These are phyloP conservation scores for Termitomyces sp. DNA, from an alignment of 768 basidiomycete species.

Conservation along the genomic window DNA sequence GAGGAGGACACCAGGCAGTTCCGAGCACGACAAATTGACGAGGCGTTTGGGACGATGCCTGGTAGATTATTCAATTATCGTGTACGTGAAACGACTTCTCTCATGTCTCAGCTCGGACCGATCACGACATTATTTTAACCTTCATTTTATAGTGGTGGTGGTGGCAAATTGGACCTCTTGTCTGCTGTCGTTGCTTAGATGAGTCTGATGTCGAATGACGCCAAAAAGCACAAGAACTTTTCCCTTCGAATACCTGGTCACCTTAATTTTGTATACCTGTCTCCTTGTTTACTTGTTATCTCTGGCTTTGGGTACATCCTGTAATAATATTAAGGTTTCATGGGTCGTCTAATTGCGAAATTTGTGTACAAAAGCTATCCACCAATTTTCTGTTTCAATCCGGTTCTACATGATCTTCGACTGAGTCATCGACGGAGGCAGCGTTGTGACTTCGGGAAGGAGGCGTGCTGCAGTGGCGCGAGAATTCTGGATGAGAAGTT, in stretches of 20 bases:
- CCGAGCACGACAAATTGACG: conserved; percentile 46
- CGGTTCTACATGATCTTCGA: conserved; percentile 23
- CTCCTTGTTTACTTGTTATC: neutral
- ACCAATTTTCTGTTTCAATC: neutral
- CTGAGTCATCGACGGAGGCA: conserved; percentile 89
- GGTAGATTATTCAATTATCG: conserved; percentile 60
- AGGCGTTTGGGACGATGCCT: conserved; percentile 64
- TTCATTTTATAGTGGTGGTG: conserved; percentile 69
- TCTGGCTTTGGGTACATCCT: neutral
- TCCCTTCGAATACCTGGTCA: neutral
- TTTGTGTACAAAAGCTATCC: neutral
- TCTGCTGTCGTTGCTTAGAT: conserved; percentile 57
- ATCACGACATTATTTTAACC: neutral
- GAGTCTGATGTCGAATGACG: conserved; percentile 45
- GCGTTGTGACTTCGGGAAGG: conserved; percentile 81
- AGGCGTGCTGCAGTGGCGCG: conserved; percentile 67
- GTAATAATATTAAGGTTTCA: neutral
- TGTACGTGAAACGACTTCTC: conserved; percentile 36
- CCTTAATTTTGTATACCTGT: neutral
- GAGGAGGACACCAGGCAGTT: conserved; percentile 31
- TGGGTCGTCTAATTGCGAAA: neutral
- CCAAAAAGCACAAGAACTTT: neutral
- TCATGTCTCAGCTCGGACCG: neutral
- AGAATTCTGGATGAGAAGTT: conserved; percentile 84
- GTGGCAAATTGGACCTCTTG: conserved; percentile 63